These are phyloP conservation scores for Colletotrichum sp. DNA, from an alignment of 2,329 filamentous ascomycete genomes.

Conservation along the genomic window DNA sequence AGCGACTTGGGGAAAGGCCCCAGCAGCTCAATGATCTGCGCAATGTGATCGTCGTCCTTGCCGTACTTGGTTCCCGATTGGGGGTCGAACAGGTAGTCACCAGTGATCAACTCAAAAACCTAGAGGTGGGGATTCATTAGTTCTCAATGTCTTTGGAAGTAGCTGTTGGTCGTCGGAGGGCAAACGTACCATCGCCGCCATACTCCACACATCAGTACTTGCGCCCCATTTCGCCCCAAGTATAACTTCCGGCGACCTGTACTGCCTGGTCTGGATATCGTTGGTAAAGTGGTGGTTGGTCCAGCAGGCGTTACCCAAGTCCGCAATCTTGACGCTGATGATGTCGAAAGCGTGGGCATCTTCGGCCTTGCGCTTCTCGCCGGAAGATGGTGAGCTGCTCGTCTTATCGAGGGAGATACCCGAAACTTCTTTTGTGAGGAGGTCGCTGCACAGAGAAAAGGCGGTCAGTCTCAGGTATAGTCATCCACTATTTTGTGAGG, in stretches of 20 bases:
- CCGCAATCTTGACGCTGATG: slow-evolving; percentile 98
- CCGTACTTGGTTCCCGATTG: slow-evolving; percentile 99
- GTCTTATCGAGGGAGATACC: slow-evolving; percentile 90
- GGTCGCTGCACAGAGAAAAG: slow-evolving; percentile 63
- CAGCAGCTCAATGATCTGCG: slow-evolving; percentile 96
- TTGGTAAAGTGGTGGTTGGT: slow-evolving; percentile 99
- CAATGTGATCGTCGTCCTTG: slow-evolving; percentile 99
- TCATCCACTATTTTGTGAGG: not conserved
- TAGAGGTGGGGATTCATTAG: slow-evolving; percentile 40
- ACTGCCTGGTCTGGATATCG: slow-evolving; percentile 97
- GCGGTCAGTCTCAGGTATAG: slow-evolving; percentile 1
- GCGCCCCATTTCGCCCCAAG: slow-evolving; percentile 97
- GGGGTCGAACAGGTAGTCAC: slow-evolving; percentile 97
- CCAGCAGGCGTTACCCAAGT: slow-evolving; percentile 98
- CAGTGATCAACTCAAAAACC: slow-evolving; percentile 97
- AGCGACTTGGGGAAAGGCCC: slow-evolving; percentile 92
- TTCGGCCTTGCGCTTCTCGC: slow-evolving; percentile 68
- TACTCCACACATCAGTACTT: slow-evolving; percentile 99
- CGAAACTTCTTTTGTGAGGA: slow-evolving; percentile 90
- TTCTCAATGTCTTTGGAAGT: not conserved
- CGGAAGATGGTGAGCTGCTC: slow-evolving; percentile 52
- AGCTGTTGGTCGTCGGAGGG: not conserved
- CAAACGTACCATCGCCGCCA: slow-evolving; percentile 92
- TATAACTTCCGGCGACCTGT: slow-evolving; percentile 96
- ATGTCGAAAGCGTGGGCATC: slow-evolving; percentile 68